Conservation (phyloP, 192 early-diverging fungal species). For the Rhizophagus prolifer region DNA sequence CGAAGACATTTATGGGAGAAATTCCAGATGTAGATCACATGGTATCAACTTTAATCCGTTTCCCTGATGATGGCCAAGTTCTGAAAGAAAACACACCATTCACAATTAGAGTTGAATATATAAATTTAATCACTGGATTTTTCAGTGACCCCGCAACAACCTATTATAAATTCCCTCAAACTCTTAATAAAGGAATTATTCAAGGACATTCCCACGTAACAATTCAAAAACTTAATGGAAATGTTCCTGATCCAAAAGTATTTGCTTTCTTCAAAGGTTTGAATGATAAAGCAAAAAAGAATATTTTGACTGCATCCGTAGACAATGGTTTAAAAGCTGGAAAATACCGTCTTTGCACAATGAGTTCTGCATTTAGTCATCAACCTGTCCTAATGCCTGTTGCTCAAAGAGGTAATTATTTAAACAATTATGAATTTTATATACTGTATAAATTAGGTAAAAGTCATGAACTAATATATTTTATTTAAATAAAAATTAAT, state of each 20-base stretch:
- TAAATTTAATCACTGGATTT: neutral
- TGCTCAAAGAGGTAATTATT: no score
- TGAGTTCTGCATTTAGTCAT: no score
- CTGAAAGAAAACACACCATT: neutral
- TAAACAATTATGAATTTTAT: no score
- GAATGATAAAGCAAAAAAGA: neutral
- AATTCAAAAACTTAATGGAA: neutral
- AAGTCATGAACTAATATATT: no score
- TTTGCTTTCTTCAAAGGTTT: slow-evolving; percentile 24
- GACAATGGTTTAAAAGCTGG: neutral
- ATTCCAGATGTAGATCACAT: neutral
- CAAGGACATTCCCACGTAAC: slow-evolving; percentile 5
- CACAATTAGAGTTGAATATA: neutral
- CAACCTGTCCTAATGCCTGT: no score
- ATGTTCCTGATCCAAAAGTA: neutral
- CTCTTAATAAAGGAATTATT: neutral
- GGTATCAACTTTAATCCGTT: neutral
- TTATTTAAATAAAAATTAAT: no score
- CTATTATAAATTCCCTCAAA: neutral
- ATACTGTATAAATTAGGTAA: no score
- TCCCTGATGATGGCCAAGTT: neutral
- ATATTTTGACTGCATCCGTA: neutral
- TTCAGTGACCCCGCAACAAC: neutral
- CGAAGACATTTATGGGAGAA: neutral
- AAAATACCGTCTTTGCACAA: no score